These are phyloP conservation scores for Hortiboletus flavorubellus DNA, from an alignment of 768 basidiomycete genomes.

Conservation along the genomic window DNA sequence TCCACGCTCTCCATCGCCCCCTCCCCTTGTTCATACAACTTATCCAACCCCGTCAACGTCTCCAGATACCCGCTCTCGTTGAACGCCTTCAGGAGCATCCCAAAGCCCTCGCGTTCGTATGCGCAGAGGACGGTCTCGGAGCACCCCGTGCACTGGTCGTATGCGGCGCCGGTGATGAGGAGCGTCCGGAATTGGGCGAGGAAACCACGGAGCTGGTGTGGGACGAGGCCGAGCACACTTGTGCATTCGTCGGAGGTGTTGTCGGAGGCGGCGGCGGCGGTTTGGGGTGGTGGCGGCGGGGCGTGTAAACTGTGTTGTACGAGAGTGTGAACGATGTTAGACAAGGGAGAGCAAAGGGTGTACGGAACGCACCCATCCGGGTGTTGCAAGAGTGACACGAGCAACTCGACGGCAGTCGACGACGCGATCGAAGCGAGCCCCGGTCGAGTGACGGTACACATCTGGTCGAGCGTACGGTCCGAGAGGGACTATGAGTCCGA, in stretches of 20 bases:
- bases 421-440: constrained; percentile 92
- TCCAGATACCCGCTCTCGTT: constrained; percentile 79
- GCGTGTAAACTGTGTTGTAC: constrained; percentile 42
- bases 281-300: constrained; percentile 59
- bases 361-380: constrained; percentile 63
- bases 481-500: constrained; percentile 50
- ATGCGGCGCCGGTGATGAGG: constrained; percentile 83
- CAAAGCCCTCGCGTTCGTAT: constrained; percentile 78
- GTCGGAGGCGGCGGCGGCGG: constrained; percentile 9
- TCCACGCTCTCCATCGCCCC: constrained; percentile 66
- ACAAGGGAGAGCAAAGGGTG: neutral
- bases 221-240: constrained; percentile 80
- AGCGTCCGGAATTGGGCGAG: constrained; percentile 84
- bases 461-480: constrained; percentile 94
- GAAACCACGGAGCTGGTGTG: constrained; percentile 92
- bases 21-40: constrained; percentile 73
- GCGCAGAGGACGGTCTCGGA: constrained; percentile 76
- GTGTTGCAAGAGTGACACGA: constrained; percentile 87
- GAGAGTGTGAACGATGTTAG: neutral
- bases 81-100: constrained; percentile 76
- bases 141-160: constrained; percentile 87
- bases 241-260: constrained; percentile 21
- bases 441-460: constrained; percentile 98
- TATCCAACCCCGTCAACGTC: constrained; percentile 72
- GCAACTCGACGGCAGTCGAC: constrained; percentile 88